Percentiles rank a stretch among this genome's conserved stretches.
Conservation (phyloP, 495 filamentous ascomycete genomes). For the Tuber calosporum region DNA sequence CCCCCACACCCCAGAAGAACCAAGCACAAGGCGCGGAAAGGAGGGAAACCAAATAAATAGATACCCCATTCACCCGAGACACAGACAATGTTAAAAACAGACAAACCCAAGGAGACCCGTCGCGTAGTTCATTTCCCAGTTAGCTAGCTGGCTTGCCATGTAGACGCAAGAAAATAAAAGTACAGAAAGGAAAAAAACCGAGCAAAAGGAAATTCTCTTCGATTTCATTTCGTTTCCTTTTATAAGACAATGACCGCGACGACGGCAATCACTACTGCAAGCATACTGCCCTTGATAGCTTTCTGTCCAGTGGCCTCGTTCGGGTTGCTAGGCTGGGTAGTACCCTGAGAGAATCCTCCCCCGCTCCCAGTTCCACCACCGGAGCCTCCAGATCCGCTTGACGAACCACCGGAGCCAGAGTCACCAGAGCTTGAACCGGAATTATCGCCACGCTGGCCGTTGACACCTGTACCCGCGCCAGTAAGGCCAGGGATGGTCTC, state of each 20-base stretch:
- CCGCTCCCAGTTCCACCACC: conserved; percentile 40
- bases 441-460: conserved; percentile 37
- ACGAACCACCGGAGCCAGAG: conserved; percentile 41
- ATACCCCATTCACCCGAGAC: neutral
- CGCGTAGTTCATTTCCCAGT: neutral
- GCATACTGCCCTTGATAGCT: conserved; percentile 50
- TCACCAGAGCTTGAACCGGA: conserved; percentile 12
- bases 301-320: conserved; percentile 46
- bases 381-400: conserved; percentile 41
- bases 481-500: conserved; percentile 45
- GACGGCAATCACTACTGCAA: conserved; percentile 53
- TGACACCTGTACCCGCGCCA: conserved; percentile 44
- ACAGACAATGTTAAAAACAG: conserved; percentile 1
- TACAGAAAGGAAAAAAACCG: conserved; percentile 30
- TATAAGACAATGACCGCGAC: conserved; percentile 53
- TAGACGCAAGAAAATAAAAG: conserved; percentile 27
- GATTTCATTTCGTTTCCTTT: conserved; percentile 9
- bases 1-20: neutral
- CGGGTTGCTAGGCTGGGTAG: conserved; percentile 23
- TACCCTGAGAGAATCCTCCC: conserved; percentile 42
- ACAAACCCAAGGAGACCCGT: conserved; percentile 2
- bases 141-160: conserved; percentile 13
- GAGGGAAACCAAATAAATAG: neutral
- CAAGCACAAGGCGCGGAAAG: neutral
- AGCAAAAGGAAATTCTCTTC: conserved; percentile 3